These are phyloP conservation scores for Stramenopiles sp. DNA, from an alignment of 352 stramenopile genomes.

Conservation along the genomic window DNA sequence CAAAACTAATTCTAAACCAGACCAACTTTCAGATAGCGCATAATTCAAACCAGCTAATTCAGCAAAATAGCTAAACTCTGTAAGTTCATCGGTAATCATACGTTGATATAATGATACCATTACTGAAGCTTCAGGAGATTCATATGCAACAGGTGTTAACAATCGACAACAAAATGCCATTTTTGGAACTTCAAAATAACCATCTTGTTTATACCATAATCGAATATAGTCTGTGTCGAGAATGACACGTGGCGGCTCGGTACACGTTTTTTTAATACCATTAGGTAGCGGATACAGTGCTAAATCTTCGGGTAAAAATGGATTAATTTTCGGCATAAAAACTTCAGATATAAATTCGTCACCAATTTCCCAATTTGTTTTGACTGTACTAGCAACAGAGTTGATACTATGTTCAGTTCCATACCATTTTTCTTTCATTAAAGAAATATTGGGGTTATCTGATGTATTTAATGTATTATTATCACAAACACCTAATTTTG, in stretches of 20 bases:
- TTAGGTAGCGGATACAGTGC: neutral
- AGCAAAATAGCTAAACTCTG: constrained; percentile 11
- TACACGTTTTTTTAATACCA: constrained; percentile 3
- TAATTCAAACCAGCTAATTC: constrained; percentile 9
- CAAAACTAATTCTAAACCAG: constrained; percentile 7
- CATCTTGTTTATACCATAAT: constrained; percentile 2
- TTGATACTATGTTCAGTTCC: no score
- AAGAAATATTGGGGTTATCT: no score
- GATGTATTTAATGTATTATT: constrained; percentile 1
- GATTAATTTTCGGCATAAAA: neutral
- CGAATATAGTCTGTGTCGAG: neutral
- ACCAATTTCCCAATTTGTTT: no score
- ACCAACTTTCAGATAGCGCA: neutral
- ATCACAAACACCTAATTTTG: constrained; percentile 6
- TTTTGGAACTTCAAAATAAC: constrained; percentile 11
- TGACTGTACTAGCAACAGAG: no score
- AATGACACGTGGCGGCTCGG: neutral
- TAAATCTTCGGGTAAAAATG: neutral
- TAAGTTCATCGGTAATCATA: constrained; percentile 6
- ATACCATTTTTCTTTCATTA: no score
- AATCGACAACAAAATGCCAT: neutral
- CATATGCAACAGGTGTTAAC: neutral
- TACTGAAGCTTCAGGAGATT: neutral
- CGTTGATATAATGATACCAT: neutral
- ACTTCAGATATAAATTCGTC: no score